Evolutionary conservation across 352 stramenopile species (phyloP), one percentile per base, ranked within the genome.

Genomic region (Phytophthora citrophthora): DNA sequence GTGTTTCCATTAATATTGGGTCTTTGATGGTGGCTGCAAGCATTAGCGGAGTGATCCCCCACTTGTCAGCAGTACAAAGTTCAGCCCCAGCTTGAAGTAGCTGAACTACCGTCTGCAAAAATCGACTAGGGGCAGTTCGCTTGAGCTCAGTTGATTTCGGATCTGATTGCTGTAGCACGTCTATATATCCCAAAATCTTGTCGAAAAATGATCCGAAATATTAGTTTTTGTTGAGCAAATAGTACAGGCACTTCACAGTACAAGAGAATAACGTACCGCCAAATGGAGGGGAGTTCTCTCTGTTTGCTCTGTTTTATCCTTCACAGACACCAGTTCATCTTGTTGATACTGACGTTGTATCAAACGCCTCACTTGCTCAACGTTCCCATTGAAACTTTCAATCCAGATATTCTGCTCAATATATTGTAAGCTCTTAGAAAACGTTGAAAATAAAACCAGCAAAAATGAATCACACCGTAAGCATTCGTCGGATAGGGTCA

Each of bases 21-120:
- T 85, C 58, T 13, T 77, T 64, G 1, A 70, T 29, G 0, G 44
- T 68, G 13, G 77, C 70, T 18, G 79, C 79, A 3, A 92, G 64
- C 81, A 92, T 90, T 15, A 89, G 57, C 9, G 83, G 73, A 12
- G 79, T 90, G 20, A 92, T 58, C 0, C 74, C 73, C 83, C 83
- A 92, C 32, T 79, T 83, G 20, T 92, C 81, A 7, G 38, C 43
- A 27, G 47, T 57, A 9, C 56, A 59, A 1, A 68, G 18, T 3
- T 76, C 39, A 3, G 68, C 64, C 10, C 70, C 70, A 50, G 67
- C 66, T 48, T 79, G 64, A 43, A 78, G 41, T 8, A 89, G 47
- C 38, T 86, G n/a, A 24, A 64, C 38, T 0, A 23, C 63, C 9
- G 75, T 57, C 40, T 87, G 72, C n/a, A 73, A 43, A 55, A 69